Percentiles rank a stretch among this genome's conserved stretches.
Conservation (phyloP, 1,139 yeast species). For the Waltiozyma sp. region DNA sequence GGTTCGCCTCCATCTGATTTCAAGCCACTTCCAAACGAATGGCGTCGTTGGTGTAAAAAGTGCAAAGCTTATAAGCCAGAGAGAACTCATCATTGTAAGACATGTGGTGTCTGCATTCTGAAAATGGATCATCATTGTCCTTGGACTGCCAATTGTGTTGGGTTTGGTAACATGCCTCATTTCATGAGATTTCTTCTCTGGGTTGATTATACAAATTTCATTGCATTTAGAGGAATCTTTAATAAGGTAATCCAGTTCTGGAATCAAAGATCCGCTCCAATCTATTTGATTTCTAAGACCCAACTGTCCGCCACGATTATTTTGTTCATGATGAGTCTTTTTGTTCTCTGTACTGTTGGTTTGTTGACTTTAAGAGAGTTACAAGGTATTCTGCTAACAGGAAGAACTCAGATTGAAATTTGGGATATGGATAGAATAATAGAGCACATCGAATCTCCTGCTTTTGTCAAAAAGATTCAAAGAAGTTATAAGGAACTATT, state of each 20-base stretch:
- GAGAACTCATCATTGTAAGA: conserved; percentile 70
- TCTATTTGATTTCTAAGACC: conserved; percentile 41
- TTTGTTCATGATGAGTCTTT: conserved; percentile 42
- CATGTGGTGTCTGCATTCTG: conserved; percentile 50
- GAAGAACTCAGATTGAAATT: conserved; percentile 85
- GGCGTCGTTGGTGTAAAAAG: conserved; percentile 56
- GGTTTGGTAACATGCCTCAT: conserved; percentile 69
- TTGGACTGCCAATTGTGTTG: conserved; percentile 82
- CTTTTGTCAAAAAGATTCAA: conserved; percentile 40
- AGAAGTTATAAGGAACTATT: conserved; percentile 35
- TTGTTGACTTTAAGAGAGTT: conserved; percentile 54
- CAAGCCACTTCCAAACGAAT: conserved; percentile 27
- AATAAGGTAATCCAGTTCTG: conserved; percentile 37
- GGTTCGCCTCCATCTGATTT: conserved; percentile 44
- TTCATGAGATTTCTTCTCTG: conserved; percentile 68
- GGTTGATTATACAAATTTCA: conserved; percentile 48
- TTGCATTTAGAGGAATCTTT: conserved; percentile 33
- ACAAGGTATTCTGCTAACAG: conserved; percentile 42
- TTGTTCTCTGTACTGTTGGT: conserved; percentile 48
- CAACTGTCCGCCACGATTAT: conserved; percentile 49
- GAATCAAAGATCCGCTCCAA: conserved; percentile 43
- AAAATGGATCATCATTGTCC: conserved; percentile 87
- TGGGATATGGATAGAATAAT: conserved; percentile 88
- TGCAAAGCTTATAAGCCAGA: conserved; percentile 64
- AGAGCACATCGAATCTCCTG: conserved; percentile 43